Base-by-base conservation (phyloP, 306 rosid species). In the Dicorynia guianensis region DNA sequence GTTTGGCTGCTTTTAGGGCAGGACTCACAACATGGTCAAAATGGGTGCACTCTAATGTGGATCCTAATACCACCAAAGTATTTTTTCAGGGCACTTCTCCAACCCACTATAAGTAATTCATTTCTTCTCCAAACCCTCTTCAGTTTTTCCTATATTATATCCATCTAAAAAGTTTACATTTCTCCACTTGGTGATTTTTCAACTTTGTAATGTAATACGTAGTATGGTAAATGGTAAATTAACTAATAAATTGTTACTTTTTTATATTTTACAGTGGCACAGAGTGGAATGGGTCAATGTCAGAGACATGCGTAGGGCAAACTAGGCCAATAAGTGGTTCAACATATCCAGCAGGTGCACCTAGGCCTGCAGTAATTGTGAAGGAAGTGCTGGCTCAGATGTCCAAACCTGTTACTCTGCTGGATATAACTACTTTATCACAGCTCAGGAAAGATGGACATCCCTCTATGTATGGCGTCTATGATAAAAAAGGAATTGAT, bases 31-130 rank as follows among this genome's bases (percentile, higher is more conserved):
- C 90, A 47, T 87, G 90, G 90, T 79, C 84, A 7, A 79, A 72
- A 40, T 84, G 90, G 90, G 81, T 81, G 17, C 30, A 74, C 25
- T 63, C 79, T 4, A 74, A 63, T 40, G 71, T 74, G n/a, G 52
- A 74, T 63, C 64, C 71, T 14, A 63, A 63, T 10, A 13, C 63
- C 55, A 63, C 71, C 17, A 63, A 40, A 63, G 72, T 74, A 3
- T 63, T 74, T 64, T 74, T 74, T 61, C 90, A 84, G 58, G 86
- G 83, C 70, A 76, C 77, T 60, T 81, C 86, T 44, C 90, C 88
- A 15, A 39, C 72, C 1, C 79, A 63, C 42, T 44, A 44, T 18
- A 33, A 18, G 67, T 58, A 43, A 5, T 11, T 30, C 35, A 2
- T 52, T 15, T 3, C 4, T 25, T 25, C 30, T 25, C 30, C 30